Percentiles rank a stretch among this genome's conserved stretches.
These are phyloP conservation scores for Chlorella variabilis DNA, from an alignment of 163 green algal species.

Conservation along the genomic window DNA sequence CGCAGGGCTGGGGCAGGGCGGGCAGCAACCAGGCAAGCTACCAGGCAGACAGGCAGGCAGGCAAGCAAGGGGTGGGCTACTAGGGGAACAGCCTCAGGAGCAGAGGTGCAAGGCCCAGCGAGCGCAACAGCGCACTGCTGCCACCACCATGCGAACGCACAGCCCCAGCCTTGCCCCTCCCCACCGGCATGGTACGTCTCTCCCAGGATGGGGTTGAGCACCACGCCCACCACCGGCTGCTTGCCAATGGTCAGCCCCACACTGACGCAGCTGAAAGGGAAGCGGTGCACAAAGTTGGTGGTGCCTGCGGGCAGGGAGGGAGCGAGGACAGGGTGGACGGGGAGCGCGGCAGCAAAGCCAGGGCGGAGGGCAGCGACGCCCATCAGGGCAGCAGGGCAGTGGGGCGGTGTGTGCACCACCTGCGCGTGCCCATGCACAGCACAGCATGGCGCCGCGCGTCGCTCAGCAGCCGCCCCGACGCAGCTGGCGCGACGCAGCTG, in stretches of 20 bases:
- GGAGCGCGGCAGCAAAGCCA: neutral
- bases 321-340: neutral
- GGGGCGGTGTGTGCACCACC: too few relatives aligned
- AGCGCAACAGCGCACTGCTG: too few relatives aligned
- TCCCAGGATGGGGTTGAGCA: constrained; percentile 91
- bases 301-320: constrained; percentile 72
- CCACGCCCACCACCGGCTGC: constrained; percentile 84
- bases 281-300: constrained; percentile 98
- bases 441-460: too few relatives aligned
- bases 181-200: constrained; percentile 85
- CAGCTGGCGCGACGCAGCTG: too few relatives aligned
- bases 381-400: neutral
- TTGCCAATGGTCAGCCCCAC: constrained; percentile 87
- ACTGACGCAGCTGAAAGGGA: constrained; percentile 91
- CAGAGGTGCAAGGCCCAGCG: too few relatives aligned
- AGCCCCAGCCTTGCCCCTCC: too few relatives aligned
- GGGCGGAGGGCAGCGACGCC: neutral
- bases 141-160: too few relatives aligned
- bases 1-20: neutral
- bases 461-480: too few relatives aligned
- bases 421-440: neutral
- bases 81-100: too few relatives aligned
- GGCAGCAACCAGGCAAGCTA: too few relatives aligned
- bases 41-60: too few relatives aligned
- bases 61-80: too few relatives aligned